Evolutionary conservation across 495 filamentous ascomycete species (phyloP), one percentile per base, ranked within the genome.

Genomic region (Pyronema domesticum): DNA sequence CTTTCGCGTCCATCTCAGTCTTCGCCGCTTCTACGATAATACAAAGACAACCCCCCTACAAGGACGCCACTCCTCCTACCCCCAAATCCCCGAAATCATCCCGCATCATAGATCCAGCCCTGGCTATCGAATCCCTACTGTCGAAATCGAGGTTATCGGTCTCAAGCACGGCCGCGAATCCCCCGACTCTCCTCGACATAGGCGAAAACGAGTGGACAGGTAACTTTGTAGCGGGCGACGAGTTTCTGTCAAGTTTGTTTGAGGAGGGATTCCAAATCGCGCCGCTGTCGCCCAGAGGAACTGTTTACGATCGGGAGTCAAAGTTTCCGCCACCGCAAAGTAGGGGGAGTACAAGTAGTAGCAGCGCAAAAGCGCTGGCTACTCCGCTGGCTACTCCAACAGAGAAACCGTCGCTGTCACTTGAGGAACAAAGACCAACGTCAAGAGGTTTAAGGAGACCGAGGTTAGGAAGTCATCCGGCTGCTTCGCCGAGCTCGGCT

Each of bases 41-140:
- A 47, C 53, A 5, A 57, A 60, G 47, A 53, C 55, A 54, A 39
- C 53, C 19, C 18, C 37, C 59, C 50, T 48, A 54, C 37, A 53
- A 47, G 44, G 33, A 57, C 49, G 49, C 47, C 30, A 50, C 55
- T 17, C 33, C 60, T 48, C 33, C 60, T 48, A 46, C 48, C 50
- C 51, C 59, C n/a, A 57, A 51, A 18, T 63, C 61, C 43, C 58
- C 47, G 11, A 50, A 10, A 35, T 34, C 13, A 23, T 35, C 47
- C 11, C 47, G 30, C 18, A 7, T 6, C 30, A 36, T 40, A 13
- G 50, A 53, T 42, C 50, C 50, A 43, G 50, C 50, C 11, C 37
- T 40, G n/a, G 50, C 50, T 8, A 53, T 53, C n/a, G 50, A 64
- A 50, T 64, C 61, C 14, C 58, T 64, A 10, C 52, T 64, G 13